A percentile compares a stretch with the other conserved stretches of the same genome.
These are phyloP conservation scores for Cladosporium sp. DNA, from an alignment of 2,329 filamentous ascomycete species.

Conservation along the genomic window DNA sequence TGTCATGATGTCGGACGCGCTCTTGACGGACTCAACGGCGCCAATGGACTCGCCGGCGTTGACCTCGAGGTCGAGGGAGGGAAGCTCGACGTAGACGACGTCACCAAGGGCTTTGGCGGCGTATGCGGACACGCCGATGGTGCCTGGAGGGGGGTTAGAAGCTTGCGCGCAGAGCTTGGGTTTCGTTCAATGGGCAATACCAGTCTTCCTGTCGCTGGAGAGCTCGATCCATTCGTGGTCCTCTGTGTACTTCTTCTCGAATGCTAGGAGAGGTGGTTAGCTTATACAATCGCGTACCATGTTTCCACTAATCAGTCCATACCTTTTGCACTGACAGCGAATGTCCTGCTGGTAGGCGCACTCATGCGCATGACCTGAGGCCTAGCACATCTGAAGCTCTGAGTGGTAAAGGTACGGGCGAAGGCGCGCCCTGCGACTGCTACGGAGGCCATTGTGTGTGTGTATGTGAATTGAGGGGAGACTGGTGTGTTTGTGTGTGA, in stretches of 20 bases:
- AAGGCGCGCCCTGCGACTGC: slow-evolving; percentile 28
- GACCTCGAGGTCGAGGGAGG: slow-evolving; percentile 68
- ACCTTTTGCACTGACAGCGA: slow-evolving; percentile 35
- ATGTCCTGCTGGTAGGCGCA: slow-evolving; percentile 31
- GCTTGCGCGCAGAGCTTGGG: slow-evolving; percentile 18
- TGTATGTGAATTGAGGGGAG: background rate
- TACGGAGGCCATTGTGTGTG: slow-evolving; percentile 24
- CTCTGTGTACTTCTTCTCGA: slow-evolving; percentile 84
- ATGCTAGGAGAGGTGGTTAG: slow-evolving; percentile 48
- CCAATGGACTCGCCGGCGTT: slow-evolving; percentile 80
- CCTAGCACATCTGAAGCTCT: slow-evolving; percentile 29
- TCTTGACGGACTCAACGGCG: slow-evolving; percentile 97
- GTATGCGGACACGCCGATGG: slow-evolving; percentile 84
- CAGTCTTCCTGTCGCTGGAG: slow-evolving; percentile 77
- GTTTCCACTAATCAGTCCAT: slow-evolving; percentile 4
- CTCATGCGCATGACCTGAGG: slow-evolving; percentile 16
- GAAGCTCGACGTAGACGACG: slow-evolving; percentile 96
- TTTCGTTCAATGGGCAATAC: slow-evolving; percentile 45
- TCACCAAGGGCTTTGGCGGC: slow-evolving; percentile 91
- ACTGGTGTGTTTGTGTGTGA: background rate
- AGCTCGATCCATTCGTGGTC: slow-evolving; percentile 99
- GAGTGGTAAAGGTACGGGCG: slow-evolving; percentile 27
- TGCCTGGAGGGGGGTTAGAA: slow-evolving; percentile 48
- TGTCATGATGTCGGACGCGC: slow-evolving; percentile 93
- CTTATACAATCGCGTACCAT: background rate